These are phyloP conservation scores for Aspergillus campestris DNA, from an alignment of 495 filamentous ascomycete species.

Conservation along the genomic window DNA sequence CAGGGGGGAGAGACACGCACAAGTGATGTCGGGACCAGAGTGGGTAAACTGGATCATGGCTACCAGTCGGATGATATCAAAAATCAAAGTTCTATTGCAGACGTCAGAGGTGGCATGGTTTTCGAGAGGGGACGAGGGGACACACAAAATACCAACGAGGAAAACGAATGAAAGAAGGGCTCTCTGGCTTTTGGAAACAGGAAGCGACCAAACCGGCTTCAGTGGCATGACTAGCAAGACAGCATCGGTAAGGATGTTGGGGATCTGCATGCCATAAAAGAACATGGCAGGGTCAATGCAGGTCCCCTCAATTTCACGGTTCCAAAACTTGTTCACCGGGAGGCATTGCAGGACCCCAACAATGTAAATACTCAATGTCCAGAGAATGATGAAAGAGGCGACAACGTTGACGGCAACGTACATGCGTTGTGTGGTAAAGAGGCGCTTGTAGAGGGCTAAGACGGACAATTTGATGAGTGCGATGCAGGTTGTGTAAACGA, in stretches of 20 bases:
- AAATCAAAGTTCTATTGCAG: conserved; percentile 14
- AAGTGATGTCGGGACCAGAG: conserved; percentile 20
- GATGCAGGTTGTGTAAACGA: conserved; percentile 23
- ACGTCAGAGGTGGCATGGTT: background rate
- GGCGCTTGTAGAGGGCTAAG: conserved; percentile 30
- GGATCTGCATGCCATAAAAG: conserved; percentile 30
- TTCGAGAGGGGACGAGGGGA: background rate
- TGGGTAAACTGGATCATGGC: conserved; percentile 15
- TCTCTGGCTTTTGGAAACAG: conserved; percentile 31
- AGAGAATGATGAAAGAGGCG: conserved; percentile 19
- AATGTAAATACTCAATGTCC: conserved; percentile 23
- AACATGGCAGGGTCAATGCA: conserved; percentile 26
- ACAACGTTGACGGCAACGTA: conserved; percentile 18
- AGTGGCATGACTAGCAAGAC: conserved; percentile 43
- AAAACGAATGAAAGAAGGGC: conserved; percentile 34
- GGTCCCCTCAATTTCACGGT: conserved; percentile 11
- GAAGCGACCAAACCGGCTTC: conserved; percentile 34
- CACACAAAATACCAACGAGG: conserved; percentile 28
- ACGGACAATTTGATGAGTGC: conserved; percentile 37
- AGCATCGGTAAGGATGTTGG: conserved; percentile 36
- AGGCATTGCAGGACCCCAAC: conserved; percentile 26
- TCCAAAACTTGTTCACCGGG: conserved; percentile 27
- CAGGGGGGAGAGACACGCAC: background rate
- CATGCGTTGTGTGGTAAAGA: conserved; percentile 26
- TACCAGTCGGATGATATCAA: conserved; percentile 22